Evolutionary conservation across 2,329 filamentous ascomycete species (phyloP).

Genomic region (Akanthomyces uredinophilus): DNA sequence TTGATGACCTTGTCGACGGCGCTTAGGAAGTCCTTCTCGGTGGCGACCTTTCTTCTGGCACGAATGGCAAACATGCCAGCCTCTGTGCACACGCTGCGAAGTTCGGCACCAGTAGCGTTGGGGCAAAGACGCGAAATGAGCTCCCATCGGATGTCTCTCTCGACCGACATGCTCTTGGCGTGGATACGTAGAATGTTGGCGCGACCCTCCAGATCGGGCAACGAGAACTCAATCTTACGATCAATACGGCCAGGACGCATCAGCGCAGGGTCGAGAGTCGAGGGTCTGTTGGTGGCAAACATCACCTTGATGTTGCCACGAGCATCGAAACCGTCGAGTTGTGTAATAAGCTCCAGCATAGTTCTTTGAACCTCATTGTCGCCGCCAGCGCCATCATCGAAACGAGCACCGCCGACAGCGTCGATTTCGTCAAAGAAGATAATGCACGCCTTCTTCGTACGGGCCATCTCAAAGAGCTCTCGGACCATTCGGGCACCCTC

Average conservation of each 20-base stretch:
- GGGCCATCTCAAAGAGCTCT: slow-evolving; percentile 98
- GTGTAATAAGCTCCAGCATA: slow-evolving; percentile 96
- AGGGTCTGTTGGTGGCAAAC: slow-evolving; percentile 97
- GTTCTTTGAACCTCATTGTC: slow-evolving; percentile 98
- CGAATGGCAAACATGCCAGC: slow-evolving; percentile 98
- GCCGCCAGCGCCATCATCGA: slow-evolving; percentile 92
- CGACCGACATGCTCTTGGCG: slow-evolving; percentile 99
- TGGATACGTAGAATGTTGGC: slow-evolving; percentile 98
- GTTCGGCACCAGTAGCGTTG: slow-evolving; percentile 92
- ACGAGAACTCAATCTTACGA: slow-evolving; percentile 96
- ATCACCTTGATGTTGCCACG: slow-evolving; percentile 99
- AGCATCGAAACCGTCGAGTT: slow-evolving; percentile 93
- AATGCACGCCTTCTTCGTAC: slow-evolving; percentile 99
- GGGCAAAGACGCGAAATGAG: slow-evolving; percentile 95
- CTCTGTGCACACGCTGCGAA: slow-evolving; percentile 95
- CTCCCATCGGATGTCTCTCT: slow-evolving; percentile 98
- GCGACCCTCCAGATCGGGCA: slow-evolving; percentile 93
- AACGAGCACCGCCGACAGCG: slow-evolving; percentile 89
- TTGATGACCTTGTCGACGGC: slow-evolving; percentile 99
- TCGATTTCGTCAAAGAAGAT: slow-evolving; percentile 98
- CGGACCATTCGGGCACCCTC: slow-evolving; percentile 98
- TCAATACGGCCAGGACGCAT: slow-evolving; percentile 98
- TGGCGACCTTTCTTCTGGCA: slow-evolving; percentile 90
- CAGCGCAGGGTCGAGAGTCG: slow-evolving; percentile 89
- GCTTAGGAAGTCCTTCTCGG: slow-evolving; percentile 97